Evolutionary conservation across 2,329 filamentous ascomycete genomes (phyloP).

Genomic region (Sporothrix inflata): DNA sequence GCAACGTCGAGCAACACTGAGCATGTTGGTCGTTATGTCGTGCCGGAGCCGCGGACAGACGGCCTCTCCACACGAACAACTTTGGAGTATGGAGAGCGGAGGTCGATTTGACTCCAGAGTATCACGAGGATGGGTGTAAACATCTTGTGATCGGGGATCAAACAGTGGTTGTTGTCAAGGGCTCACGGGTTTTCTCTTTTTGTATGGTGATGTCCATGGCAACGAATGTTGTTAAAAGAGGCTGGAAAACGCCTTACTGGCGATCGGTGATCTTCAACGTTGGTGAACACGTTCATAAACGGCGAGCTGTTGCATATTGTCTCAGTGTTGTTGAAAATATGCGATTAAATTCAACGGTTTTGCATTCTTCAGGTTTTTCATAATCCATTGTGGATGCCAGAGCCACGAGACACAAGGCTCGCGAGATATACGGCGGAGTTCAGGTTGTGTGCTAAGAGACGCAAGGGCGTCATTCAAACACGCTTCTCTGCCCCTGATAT

Average conservation of each 20-base stretch:
- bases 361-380: not conserved
- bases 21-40: not conserved
- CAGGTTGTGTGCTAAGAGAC: not conserved
- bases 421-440: not conserved
- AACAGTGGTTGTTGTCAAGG: not conserved
- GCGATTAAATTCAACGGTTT: not conserved
- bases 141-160: not conserved
- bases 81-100: not conserved
- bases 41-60: not conserved
- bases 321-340: not conserved
- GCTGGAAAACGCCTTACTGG: not conserved
- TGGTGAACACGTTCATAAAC: constrained; percentile 16
- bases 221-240: not conserved
- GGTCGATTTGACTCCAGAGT: not conserved
- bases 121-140: not conserved
- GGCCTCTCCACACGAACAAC: not conserved
- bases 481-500: constrained; percentile 4
- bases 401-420: constrained; percentile 1
- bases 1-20: not conserved
- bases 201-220: not conserved
- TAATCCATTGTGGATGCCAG: not conserved
- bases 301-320: constrained; percentile 6
- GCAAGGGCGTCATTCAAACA: not conserved
- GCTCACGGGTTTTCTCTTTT: not conserved
- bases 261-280: not conserved